Evolutionary conservation across 2,329 filamentous ascomycete genomes (phyloP), one percentile per base, ranked within the genome.

Genomic region (Sphaerulina vaccinii): DNA sequence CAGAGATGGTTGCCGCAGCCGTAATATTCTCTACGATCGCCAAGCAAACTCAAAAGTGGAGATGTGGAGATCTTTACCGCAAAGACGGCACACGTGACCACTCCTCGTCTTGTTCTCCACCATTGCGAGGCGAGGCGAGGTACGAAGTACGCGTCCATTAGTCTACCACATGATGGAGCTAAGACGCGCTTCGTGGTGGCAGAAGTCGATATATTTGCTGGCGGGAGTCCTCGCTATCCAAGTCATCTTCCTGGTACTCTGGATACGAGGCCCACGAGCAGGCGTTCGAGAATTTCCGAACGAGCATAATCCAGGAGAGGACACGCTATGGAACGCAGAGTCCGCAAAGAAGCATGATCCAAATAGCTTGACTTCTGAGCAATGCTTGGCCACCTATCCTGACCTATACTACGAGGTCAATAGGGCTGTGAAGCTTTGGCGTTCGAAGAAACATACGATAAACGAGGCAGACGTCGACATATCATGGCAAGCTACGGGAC

Each of bases 371-470:
- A 23, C 23, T 15, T 42, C 39, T 21, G 19, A 32, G 11, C 60
- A 65, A 53, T 79, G 75, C 73, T 73, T 72, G 35, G 76, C 79
- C 45, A 71, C 77, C 48, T 79, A 80, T 55, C 70, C 74, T 0
- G 75, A 75, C 2, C 64, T 74, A 0, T 78, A 74, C 64, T 65
- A 63, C 51, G 58, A 64, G 4, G 68, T 77, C 21, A 66, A 73
- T 70, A 71, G 5, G 72, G 75, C 55, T 6, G 46, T 51, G 4
- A 19, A 33, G 3, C 48, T 52, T 16, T 60, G 57, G 57, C 48
- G 48, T 15, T 16, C 48, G 2, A 54, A 40, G 23, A 21, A 51
- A 13, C 51, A 55, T 27, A 56, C 36, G 6, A 51, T 58, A 22
- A 37, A 52, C 13, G 35, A 50, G 9, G 29, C 46, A 13, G 57